Evolutionary conservation across 352 stramenopile species (phyloP).

Genomic region (Pythium vanterpoolii): DNA sequence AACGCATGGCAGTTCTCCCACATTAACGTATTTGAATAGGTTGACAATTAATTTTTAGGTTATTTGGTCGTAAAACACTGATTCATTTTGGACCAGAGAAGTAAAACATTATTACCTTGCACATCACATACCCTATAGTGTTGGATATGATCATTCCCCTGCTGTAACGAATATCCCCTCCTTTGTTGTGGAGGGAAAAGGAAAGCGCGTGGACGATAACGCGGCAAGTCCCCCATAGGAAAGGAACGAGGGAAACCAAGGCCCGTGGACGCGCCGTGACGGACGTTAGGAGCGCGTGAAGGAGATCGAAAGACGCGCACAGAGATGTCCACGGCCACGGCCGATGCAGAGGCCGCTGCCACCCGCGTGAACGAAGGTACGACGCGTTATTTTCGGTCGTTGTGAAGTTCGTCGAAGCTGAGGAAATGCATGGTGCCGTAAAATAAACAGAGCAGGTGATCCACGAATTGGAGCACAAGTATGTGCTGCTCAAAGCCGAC

Average conservation of each 20-base stretch:
- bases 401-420: neutral
- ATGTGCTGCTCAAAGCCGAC: slow-evolving; percentile 54
- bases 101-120: too few species aligned
- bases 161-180: slow-evolving; percentile 2
- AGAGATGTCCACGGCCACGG: slow-evolving; percentile 8
- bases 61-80: too few species aligned
- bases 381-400: neutral
- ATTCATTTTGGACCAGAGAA: too few species aligned
- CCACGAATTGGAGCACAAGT: slow-evolving; percentile 77
- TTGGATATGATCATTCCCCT: slow-evolving; percentile 10
- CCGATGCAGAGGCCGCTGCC: slow-evolving; percentile 17
- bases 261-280: neutral
- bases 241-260: slow-evolving; percentile 12
- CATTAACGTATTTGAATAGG: too few species aligned
- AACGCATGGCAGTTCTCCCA: too few species aligned
- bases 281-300: neutral
- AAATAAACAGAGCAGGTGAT: slow-evolving; percentile 58
- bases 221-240: neutral
- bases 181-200: slow-evolving; percentile 3
- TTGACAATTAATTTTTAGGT: too few species aligned
- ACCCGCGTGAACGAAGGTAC: slow-evolving; percentile 22
- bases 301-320: neutral
- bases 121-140: neutral
- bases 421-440: neutral
- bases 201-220: too few species aligned